Base-by-base conservation (phyloP, 768 basidiomycete genomes). In the Boletus sensibilis region DNA sequence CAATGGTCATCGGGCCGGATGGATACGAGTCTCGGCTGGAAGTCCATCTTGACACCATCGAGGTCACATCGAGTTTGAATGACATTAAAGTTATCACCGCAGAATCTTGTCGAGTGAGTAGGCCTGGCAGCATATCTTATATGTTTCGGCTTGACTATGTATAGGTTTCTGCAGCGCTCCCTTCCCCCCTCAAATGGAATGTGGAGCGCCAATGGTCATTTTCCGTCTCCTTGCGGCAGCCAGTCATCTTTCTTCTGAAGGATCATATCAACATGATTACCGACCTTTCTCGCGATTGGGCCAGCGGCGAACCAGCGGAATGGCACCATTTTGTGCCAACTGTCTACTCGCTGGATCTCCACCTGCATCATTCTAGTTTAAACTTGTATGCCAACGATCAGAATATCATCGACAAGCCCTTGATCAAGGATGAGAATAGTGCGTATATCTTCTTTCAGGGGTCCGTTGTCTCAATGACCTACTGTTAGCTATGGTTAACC, bases 261-360 rank as follows among this genome's bases (percentile, higher is more conserved):
- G 96, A 98, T 67, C 96, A 98, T 66, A 84, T 94, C 73, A 95
- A 93, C 64, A 91, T 98, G 81, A 83, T 98, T 65, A 86, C 86
- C 4, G 96, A 98, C 70, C 79, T 98, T n/a, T 86, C 86, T 34
- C 90, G 86, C 61, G 96, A 98, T 67, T 98, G 95, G 94, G 80
- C 78, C 23, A 83, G 88, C 12, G 94, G 93, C 4, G 88, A 91
- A 25, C 85, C 87, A 0, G 84, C 81, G 34, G 88, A 93, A 67
- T 90, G 87, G 68, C 77, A 87, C 58, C 86, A 85, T 44, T 98
- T 94, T 70, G 78, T 94, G 21, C 95, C 96, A 0, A 92, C 82
- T 70, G 67, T 85, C 8, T 98, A 98, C 72, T 70, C 71, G 16
- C 72, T 95, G 60, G 78, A 87, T 47, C 60, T 97, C 46, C 79